Evolutionary conservation across 805 yeast species (phyloP).

Genomic region (Candida stauntonica): DNA sequence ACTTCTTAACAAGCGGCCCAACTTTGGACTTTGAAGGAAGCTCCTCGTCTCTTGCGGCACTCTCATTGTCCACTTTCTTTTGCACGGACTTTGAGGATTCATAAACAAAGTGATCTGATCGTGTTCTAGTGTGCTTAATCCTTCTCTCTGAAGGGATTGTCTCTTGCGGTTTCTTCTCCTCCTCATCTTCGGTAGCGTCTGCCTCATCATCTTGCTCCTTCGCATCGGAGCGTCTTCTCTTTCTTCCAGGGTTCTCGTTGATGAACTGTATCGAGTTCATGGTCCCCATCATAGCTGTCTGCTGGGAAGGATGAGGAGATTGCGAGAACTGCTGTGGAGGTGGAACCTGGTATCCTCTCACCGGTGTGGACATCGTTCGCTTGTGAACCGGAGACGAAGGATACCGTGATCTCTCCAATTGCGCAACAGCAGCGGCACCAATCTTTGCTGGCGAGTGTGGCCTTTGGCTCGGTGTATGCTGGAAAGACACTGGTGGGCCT

Average conservation of each 20-base stretch:
- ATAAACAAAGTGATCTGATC: slow-evolving; percentile 18
- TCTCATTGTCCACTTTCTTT: background rate
- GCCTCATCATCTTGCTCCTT: slow-evolving; percentile 16
- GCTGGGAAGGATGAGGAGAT: background rate
- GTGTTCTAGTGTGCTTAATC: slow-evolving; percentile 19
- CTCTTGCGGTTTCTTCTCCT: slow-evolving; percentile 1
- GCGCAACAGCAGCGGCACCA: slow-evolving; percentile 70
- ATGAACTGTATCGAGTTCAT: slow-evolving; percentile 27
- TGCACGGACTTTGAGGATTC: background rate
- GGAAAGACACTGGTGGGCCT: slow-evolving; percentile 23
- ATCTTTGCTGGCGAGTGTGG: slow-evolving; percentile 65
- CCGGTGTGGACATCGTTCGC: slow-evolving; percentile 39
- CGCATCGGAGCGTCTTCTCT: slow-evolving; percentile 27
- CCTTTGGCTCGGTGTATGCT: slow-evolving; percentile 27
- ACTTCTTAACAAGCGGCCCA: slow-evolving; percentile 9
- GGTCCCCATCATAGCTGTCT: slow-evolving; percentile 24
- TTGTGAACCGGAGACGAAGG: slow-evolving; percentile 31
- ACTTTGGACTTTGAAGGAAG: background rate
- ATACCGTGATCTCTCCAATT: slow-evolving; percentile 28
- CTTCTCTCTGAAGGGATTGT: slow-evolving; percentile 6
- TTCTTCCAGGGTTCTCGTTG: slow-evolving; percentile 27
- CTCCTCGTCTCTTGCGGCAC: background rate
- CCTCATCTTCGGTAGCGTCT: slow-evolving; percentile 17
- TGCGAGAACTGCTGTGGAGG: slow-evolving; percentile 8
- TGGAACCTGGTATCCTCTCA: slow-evolving; percentile 2